These are phyloP conservation scores for Coemansia sp. DNA, from an alignment of 192 early-diverging fungal species.

Conservation along the genomic window DNA sequence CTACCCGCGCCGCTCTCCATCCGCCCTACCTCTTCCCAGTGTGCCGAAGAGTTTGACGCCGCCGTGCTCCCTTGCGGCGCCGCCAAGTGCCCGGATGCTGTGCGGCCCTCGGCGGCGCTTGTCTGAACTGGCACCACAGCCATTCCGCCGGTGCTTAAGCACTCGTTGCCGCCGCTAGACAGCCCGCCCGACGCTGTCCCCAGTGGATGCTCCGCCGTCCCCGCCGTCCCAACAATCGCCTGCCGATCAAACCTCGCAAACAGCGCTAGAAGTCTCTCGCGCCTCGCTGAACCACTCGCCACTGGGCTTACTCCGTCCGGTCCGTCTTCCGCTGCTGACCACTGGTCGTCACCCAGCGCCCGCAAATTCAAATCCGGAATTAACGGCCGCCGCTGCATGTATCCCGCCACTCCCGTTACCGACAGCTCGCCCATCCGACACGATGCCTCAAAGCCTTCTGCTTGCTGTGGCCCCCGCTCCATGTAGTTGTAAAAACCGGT, in stretches of 20 bases:
- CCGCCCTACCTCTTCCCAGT: slow-evolving; percentile 23
- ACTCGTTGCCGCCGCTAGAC: not conserved
- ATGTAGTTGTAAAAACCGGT: slow-evolving; percentile 76
- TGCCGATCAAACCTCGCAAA: slow-evolving; percentile 40
- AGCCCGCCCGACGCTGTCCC: not conserved
- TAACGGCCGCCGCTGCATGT: slow-evolving; percentile 25
- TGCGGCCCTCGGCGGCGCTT: not conserved
- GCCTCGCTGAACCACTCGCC: not conserved
- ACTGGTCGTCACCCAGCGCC: slow-evolving; percentile 8
- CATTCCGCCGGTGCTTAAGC: not conserved
- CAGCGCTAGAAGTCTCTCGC: slow-evolving; percentile 26
- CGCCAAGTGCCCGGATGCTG: slow-evolving; percentile 1
- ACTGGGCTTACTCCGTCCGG: not conserved
- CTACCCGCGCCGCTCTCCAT: slow-evolving; percentile 11
- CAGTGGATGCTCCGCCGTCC: not conserved
- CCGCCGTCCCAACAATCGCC: slow-evolving; percentile 26
- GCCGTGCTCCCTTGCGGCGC: slow-evolving; percentile 12
- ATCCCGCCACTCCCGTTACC: slow-evolving; percentile 26
- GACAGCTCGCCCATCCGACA: slow-evolving; percentile 47
- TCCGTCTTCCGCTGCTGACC: slow-evolving; percentile 1
- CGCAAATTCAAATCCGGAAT: slow-evolving; percentile 30
- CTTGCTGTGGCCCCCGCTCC: slow-evolving; percentile 17
- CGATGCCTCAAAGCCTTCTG: slow-evolving; percentile 21
- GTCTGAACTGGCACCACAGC: not conserved
- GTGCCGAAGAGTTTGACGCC: slow-evolving; percentile 17